A percentile compares a stretch with the other conserved stretches of the same genome.
Conservation (phyloP, 169 alveolate species). For the Eimeria necatrix region DNA sequence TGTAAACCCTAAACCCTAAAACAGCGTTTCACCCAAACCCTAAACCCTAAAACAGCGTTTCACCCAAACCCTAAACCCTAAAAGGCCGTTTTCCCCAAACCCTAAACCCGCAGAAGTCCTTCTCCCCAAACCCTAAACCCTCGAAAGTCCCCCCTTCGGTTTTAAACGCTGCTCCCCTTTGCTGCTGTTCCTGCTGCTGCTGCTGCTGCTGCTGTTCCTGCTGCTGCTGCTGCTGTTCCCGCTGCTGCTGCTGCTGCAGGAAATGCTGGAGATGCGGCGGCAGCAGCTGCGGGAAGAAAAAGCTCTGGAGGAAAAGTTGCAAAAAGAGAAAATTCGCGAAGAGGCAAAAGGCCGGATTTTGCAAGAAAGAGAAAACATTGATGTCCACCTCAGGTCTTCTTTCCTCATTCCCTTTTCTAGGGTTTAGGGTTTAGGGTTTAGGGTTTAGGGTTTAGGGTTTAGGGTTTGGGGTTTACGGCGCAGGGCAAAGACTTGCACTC, state of each 20-base stretch:
- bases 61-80: too few relatives aligned
- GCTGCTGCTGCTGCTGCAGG: slow-evolving; percentile 30
- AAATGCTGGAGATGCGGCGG: slow-evolving; percentile 84
- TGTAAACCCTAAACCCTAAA: neutral
- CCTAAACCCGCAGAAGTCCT: too few relatives aligned
- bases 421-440: neutral
- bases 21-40: neutral
- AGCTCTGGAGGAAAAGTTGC: slow-evolving; percentile 88
- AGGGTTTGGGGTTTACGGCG: neutral
- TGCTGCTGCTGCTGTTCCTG: neutral
- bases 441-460: neutral
- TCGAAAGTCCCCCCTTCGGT: too few relatives aligned
- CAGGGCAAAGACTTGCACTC: too few relatives aligned
- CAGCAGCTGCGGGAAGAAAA: slow-evolving; percentile 83
- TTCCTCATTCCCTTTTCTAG: neutral
- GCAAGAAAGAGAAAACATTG: slow-evolving; percentile 93
- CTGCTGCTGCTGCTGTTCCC: neutral
- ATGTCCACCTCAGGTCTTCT: slow-evolving; percentile 89
- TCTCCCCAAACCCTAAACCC: too few relatives aligned
- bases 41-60: neutral
- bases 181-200: neutral
- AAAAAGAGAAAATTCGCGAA: slow-evolving; percentile 83
- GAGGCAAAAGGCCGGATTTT: slow-evolving; percentile 83
- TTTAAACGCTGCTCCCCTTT: too few relatives aligned
- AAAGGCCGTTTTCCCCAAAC: too few relatives aligned